Percentiles rank a stretch among this genome's conserved stretches.
phyloP scores from a whole-genome alignment of 768 basidiomycete species.

The Agaricus blazei region DNA sequence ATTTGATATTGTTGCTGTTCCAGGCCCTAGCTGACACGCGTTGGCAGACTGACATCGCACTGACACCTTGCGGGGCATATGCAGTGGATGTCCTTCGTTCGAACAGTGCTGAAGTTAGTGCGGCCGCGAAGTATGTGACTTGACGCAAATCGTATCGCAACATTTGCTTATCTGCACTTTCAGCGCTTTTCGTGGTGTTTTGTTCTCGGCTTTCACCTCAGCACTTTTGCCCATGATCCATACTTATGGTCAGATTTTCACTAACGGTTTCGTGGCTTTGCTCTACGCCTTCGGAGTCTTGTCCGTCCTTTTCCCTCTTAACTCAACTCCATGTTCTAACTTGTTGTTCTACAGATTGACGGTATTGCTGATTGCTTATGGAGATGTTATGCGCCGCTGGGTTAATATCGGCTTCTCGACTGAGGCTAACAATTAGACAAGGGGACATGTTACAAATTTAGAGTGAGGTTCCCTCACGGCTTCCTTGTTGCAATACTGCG shows the following conservation, averaged over 20 bases:
- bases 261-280: background rate
- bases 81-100: constrained; percentile 54
- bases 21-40: background rate
- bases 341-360: background rate
- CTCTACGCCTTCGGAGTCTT: background rate
- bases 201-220: background rate
- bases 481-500: too few species aligned
- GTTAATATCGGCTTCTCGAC: constrained; percentile 1
- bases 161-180: background rate
- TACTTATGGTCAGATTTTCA: constrained; percentile 6
- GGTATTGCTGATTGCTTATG: constrained; percentile 7
- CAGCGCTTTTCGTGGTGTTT: constrained; percentile 7
- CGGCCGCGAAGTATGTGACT: constrained; percentile 42
- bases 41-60: constrained; percentile 43
- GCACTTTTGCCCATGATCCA: constrained; percentile 11
- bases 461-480: too few species aligned
- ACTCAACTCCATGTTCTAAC: background rate
- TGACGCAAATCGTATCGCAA: too few species aligned
- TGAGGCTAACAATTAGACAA: background rate
- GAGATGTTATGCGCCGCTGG: constrained; percentile 6
- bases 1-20: background rate
- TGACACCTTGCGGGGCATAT: constrained; percentile 54
- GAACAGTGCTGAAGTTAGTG: constrained; percentile 60
- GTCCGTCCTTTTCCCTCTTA: background rate
- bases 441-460: background rate